Evolutionary conservation across 805 yeast species (phyloP).

Genomic region (Saccharomycopsis sp.): DNA sequence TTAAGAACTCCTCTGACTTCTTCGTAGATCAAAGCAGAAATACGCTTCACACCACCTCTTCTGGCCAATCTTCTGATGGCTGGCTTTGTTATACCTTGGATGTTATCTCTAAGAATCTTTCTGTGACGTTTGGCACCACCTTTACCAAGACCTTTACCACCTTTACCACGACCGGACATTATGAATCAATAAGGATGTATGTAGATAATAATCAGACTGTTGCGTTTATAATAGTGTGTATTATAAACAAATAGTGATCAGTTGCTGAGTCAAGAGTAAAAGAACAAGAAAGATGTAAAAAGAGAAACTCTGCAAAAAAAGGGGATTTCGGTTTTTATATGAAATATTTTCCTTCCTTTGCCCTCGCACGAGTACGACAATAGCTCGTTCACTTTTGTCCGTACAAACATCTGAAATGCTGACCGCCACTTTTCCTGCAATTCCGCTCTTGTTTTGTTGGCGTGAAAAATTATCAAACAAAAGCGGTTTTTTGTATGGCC

Average conservation of each 20-base stretch:
- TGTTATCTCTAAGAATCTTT: constrained; percentile 69
- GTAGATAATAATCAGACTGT: background rate
- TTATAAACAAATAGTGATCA: background rate
- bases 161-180: constrained; percentile 72
- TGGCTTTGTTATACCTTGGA: constrained; percentile 69
- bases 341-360: background rate
- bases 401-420: background rate
- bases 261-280: background rate
- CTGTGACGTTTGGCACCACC: constrained; percentile 75
- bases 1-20: constrained; percentile 66
- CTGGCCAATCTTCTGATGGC: constrained; percentile 73
- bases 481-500: background rate
- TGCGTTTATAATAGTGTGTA: background rate
- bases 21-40: constrained; percentile 64
- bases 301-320: background rate
- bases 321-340: constrained; percentile 1
- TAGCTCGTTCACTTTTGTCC: background rate
- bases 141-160: constrained; percentile 68
- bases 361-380: background rate
- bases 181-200: constrained; percentile 21
- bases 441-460: background rate
- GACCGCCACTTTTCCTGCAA: background rate
- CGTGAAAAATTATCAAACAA: background rate
- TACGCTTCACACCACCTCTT: constrained; percentile 78
- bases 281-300: background rate